These are phyloP conservation scores for Curvularia spicifera DNA, from an alignment of 2,329 filamentous ascomycete species.

Conservation along the genomic window DNA sequence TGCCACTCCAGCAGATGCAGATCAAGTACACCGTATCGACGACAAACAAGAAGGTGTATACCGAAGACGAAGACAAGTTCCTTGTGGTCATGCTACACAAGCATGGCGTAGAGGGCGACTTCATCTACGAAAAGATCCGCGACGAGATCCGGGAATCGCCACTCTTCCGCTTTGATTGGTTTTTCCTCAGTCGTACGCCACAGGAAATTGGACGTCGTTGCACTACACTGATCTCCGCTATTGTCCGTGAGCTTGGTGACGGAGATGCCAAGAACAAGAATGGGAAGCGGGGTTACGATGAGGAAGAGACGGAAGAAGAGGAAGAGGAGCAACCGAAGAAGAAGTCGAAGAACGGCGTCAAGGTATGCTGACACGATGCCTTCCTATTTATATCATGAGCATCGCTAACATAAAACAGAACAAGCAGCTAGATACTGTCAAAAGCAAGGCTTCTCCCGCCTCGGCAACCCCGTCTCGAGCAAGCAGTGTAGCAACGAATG, in stretches of 20 bases:
- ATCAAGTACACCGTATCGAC: constrained; percentile 99
- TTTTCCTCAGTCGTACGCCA: constrained; percentile 93
- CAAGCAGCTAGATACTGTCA: constrained; percentile 89
- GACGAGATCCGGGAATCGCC: constrained; percentile 95
- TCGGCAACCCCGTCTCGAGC: constrained; percentile 82
- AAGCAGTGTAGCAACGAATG: constrained; percentile 82
- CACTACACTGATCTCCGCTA: constrained; percentile 90
- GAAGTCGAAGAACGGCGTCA: constrained; percentile 87
- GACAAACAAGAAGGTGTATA: constrained; percentile 99
- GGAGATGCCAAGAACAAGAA: constrained; percentile 66
- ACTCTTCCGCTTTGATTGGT: constrained; percentile 98
- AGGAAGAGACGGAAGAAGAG: constrained; percentile 81
- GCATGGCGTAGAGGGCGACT: constrained; percentile 88
- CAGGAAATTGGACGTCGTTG: constrained; percentile 91
- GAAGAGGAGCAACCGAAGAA: constrained; percentile 86
- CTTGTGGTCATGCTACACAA: constrained; percentile 91
- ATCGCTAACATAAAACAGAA: constrained; percentile 65
- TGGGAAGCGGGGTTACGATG: constrained; percentile 76
- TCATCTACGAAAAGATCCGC: constrained; percentile 91
- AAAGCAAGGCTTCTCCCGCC: constrained; percentile 74
- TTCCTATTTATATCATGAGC: not conserved
- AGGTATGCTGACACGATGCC: constrained; percentile 63
- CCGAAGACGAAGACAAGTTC: constrained; percentile 96
- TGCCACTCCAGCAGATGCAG: constrained; percentile 95
- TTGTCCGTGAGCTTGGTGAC: constrained; percentile 90